Evolutionary conservation across 352 stramenopile species (phyloP).

Genomic region (Globisporangium perplexum): DNA sequence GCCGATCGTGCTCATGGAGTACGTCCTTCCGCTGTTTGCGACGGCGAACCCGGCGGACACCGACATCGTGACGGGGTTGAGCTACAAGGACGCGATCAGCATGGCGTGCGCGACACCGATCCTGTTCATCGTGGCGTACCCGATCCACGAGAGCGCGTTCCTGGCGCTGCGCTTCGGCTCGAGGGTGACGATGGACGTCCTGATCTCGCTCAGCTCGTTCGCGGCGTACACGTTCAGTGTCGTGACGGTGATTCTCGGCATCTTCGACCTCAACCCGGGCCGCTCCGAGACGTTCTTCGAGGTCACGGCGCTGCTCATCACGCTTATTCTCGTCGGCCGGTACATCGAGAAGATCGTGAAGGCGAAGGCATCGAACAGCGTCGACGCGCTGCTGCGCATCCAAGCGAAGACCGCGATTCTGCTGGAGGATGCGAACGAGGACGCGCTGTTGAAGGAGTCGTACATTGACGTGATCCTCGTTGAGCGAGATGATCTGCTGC

Average conservation of each 20-base stretch:
- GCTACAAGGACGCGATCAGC: conserved; percentile 42
- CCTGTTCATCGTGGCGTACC: conserved; percentile 47
- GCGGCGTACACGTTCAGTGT: conserved; percentile 62
- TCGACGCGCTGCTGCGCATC: conserved; percentile 60
- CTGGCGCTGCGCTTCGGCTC: conserved; percentile 50
- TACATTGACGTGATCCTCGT: conserved; percentile 79
- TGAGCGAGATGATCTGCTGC: conserved; percentile 58
- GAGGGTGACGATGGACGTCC: conserved; percentile 71
- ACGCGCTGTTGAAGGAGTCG: conserved; percentile 35
- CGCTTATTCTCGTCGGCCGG: conserved; percentile 64
- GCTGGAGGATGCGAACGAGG: conserved; percentile 36
- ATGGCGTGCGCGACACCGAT: conserved; percentile 64
- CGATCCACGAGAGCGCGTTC: conserved; percentile 70
- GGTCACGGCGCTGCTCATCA: conserved; percentile 57
- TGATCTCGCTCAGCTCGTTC: conserved; percentile 69
- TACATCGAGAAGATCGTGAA: conserved; percentile 78
- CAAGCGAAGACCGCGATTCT: conserved; percentile 88
- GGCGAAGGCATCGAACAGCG: conserved; percentile 55
- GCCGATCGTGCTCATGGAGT: conserved; percentile 52
- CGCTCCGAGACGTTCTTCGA: conserved; percentile 69
- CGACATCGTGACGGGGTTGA: conserved; percentile 35
- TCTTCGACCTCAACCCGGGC: conserved; percentile 18
- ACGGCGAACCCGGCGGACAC: conserved; percentile 17
- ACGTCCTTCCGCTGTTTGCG: conserved; percentile 36
- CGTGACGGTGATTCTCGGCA: conserved; percentile 20